Percentiles rank a stretch among this genome's conserved stretches.
Evolutionary conservation across 148 eudicot genomes (phyloP).

Genomic region (Rhododendron ferrugineum): DNA sequence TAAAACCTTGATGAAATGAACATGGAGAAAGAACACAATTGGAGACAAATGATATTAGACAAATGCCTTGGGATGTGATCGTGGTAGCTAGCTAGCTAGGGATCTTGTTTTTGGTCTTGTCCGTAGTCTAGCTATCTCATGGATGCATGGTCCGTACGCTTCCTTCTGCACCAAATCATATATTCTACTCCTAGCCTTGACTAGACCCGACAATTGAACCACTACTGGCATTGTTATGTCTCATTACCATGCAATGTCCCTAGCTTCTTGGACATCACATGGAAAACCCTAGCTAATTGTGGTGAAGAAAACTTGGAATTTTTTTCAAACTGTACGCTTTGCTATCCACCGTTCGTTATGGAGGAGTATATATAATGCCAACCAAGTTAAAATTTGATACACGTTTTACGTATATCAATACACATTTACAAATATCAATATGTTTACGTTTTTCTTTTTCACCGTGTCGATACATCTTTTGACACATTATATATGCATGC

Average conservation of each 20-base stretch:
- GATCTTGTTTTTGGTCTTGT: constrained; percentile 20
- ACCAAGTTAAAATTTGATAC: background rate
- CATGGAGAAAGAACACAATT: background rate
- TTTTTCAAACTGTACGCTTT: no score
- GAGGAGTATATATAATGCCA: no score
- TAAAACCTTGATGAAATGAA: background rate
- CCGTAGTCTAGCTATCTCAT: background rate
- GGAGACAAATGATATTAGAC: constrained; percentile 19
- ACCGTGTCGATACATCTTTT: no score
- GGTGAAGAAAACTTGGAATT: background rate
- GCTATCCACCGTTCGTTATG: background rate
- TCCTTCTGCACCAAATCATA: constrained; percentile 11
- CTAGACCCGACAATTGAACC: constrained; percentile 18
- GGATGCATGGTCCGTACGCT: constrained; percentile 25
- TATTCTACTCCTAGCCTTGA: constrained; percentile 9
- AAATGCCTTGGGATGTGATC: constrained; percentile 12
- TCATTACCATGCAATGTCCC: constrained; percentile 40
- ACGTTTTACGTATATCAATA: background rate
- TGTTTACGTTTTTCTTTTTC: no score
- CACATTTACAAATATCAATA: no score
- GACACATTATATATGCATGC: no score
- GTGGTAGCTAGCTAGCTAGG: background rate
- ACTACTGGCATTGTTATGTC: constrained; percentile 36
- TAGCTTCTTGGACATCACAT: constrained; percentile 6
- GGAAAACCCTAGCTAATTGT: background rate